These are phyloP conservation scores for Fusarium transvaalense DNA, from an alignment of 2,329 filamentous ascomycete genomes.

Conservation along the genomic window DNA sequence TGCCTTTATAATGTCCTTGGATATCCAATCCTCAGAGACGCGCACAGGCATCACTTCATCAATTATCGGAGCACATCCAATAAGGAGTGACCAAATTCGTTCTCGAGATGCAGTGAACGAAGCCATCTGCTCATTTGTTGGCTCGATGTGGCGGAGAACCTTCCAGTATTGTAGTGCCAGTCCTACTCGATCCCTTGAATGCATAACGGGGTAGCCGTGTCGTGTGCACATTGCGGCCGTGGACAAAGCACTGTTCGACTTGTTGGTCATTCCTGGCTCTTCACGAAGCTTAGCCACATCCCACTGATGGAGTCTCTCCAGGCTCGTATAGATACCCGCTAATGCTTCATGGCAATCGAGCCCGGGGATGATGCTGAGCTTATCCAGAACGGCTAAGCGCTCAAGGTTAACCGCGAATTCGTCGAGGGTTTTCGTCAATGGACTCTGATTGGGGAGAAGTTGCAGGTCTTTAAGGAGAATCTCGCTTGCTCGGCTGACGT, in stretches of 20 bases:
- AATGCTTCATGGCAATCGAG: constrained; percentile 84
- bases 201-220: constrained; percentile 79
- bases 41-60: constrained; percentile 68
- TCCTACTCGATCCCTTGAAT: constrained; percentile 74
- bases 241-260: constrained; percentile 63
- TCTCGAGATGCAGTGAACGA: constrained; percentile 57
- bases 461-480: constrained; percentile 76
- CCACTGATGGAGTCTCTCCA: constrained; percentile 77
- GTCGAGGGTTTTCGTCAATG: constrained; percentile 77
- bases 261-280: constrained; percentile 59
- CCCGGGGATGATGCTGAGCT: constrained; percentile 74
- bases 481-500: constrained; percentile 71
- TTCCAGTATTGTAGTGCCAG: constrained; percentile 84
- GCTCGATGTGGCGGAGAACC: constrained; percentile 65
- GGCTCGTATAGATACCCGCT: constrained; percentile 77
- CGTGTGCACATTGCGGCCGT: constrained; percentile 75
- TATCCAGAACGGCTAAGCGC: constrained; percentile 76
- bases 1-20: constrained; percentile 72
- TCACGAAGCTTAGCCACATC: constrained; percentile 71
- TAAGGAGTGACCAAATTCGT: constrained; percentile 74
- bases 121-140: constrained; percentile 53
- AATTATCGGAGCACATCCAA: constrained; percentile 71
- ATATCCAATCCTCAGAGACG: constrained; percentile 81
- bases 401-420: constrained; percentile 79
- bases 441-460: constrained; percentile 69